These are phyloP conservation scores for Zea luxurians DNA, from an alignment of 176 grass and related monocot genomes.

Conservation along the genomic window DNA sequence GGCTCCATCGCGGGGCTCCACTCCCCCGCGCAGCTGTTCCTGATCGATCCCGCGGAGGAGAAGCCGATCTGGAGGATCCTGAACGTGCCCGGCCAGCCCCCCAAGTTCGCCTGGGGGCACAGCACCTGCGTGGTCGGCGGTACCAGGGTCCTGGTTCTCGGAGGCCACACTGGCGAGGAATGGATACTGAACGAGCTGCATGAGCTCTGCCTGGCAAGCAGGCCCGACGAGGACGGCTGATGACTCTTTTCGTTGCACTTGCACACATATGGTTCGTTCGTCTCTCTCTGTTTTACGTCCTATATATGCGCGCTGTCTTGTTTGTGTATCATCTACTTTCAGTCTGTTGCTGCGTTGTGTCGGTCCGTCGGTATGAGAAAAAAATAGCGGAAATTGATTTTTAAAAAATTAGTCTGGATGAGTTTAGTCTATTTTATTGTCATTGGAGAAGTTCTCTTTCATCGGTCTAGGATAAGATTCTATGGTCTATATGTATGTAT, in stretches of 20 bases:
- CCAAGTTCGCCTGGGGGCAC: conserved; percentile 94
- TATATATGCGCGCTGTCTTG: background rate
- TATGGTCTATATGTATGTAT: background rate
- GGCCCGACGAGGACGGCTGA: conserved; percentile 46
- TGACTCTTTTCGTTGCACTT: conserved; percentile 22
- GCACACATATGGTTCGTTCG: too few species aligned
- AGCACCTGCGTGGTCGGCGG: conserved; percentile 93
- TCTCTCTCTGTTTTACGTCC: conserved; percentile 8
- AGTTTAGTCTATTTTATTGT: background rate
- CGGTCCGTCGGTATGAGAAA: background rate
- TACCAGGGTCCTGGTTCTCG: conserved; percentile 79
- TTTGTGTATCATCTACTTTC: background rate
- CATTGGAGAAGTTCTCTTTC: background rate
- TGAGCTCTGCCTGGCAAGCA: conserved; percentile 89
- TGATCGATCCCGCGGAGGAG: conserved; percentile 75
- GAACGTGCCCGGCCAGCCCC: conserved; percentile 72
- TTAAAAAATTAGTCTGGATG: conserved; percentile 11
- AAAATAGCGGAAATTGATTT: background rate
- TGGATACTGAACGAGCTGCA: conserved; percentile 99
- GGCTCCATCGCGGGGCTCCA: conserved; percentile 82
- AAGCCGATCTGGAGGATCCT: conserved; percentile 82
- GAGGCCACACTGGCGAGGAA: conserved; percentile 82
- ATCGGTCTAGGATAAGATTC: background rate
- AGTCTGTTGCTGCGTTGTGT: background rate
- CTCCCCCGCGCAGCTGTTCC: conserved; percentile 70